Evolutionary conservation across 352 stramenopile species (phyloP).

Genomic region (Pythium oligandrum): DNA sequence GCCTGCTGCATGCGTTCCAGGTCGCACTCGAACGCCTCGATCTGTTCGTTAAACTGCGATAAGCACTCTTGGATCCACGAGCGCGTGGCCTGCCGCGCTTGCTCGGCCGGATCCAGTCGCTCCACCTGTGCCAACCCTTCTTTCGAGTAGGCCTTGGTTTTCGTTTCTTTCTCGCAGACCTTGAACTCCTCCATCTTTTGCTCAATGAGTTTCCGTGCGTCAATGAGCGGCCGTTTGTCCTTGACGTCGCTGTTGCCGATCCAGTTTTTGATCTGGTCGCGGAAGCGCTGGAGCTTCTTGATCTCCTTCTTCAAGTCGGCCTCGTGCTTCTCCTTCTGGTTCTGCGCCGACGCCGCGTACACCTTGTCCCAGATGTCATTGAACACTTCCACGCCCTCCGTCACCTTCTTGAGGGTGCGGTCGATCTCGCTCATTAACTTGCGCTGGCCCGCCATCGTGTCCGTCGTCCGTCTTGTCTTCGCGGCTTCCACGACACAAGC

Average conservation of each 20-base stretch:
- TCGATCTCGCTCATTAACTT: slow-evolving; percentile 96
- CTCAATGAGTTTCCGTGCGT: slow-evolving; percentile 94
- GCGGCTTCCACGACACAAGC: slow-evolving; percentile 13
- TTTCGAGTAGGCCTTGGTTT: slow-evolving; percentile 99
- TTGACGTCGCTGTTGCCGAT: slow-evolving; percentile 97
- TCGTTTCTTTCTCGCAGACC: slow-evolving; percentile 99
- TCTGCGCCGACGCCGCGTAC: slow-evolving; percentile 95
- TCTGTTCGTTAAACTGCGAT: slow-evolving; percentile 87
- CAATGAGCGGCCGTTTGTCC: slow-evolving; percentile 91
- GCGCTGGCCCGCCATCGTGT: slow-evolving; percentile 71
- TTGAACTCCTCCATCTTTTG: slow-evolving; percentile 99
- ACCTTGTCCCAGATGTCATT: slow-evolving; percentile 99
- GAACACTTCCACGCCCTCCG: slow-evolving; percentile 98
- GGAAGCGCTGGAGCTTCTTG: slow-evolving; percentile 98
- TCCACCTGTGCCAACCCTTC: slow-evolving; percentile 95
- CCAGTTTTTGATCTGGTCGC: slow-evolving; percentile 99
- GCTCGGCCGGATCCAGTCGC: slow-evolving; percentile 88
- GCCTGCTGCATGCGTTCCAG: slow-evolving; percentile 71
- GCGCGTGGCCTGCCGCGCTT: slow-evolving; percentile 73
- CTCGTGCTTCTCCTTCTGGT: slow-evolving; percentile 99
- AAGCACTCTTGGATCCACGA: slow-evolving; percentile 82
- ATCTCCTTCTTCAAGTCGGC: slow-evolving; percentile 99
- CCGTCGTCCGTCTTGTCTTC: slow-evolving; percentile 2
- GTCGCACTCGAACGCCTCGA: slow-evolving; percentile 79
- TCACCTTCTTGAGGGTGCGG: slow-evolving; percentile 99